Base-by-base conservation (phyloP, 2,329 filamentous ascomycete genomes). In the Colletotrichum godetiae region DNA sequence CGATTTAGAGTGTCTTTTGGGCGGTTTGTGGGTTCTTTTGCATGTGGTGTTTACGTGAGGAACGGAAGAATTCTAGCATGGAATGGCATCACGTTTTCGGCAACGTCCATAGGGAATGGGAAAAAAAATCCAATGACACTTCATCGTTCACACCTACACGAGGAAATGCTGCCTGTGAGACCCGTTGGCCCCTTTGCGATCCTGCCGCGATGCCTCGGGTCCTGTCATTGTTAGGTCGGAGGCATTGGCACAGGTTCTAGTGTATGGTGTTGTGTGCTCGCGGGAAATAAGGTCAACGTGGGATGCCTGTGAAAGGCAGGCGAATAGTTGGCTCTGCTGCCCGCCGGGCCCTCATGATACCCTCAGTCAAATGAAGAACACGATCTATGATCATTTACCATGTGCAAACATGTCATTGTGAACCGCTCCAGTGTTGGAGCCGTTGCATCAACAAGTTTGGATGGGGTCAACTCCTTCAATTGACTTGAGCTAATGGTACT, bases 1-100 rank as follows among this genome's bases (percentile, higher is more conserved):
- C 94, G 84, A 98, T 99, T 87, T 99, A 97, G 92, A 72, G 74
- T 68, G 75, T 74, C 73, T 62, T 65, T 68, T 61, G 62, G 64
- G 65, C 55, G 73, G 60, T 53, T 74, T 72, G 72, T 59, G 68
- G 72, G 70, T 73, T 74, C 74, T 76, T 70, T 72, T 75, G 73
- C 73, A 73, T 75, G 74, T 66, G 74, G 74, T 76, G 74, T 76
- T 74, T 76, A 76, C 74, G 68, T 75, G 74, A 73, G 73, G 73
- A 75, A 73, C 74, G 74, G 73, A 75, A 72, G 67, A 64, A 68
- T 69, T 75, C 73, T 74, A 73, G 74, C 74, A 76, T 76, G 74
- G 74, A 76, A 75, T 68, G 74, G 73, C 68, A 75, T 76, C 69
- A 71, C 58, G 73, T 74, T 70, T 75, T 75, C 74, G 74, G 74